phyloP scores from a whole-genome alignment of 257 asterid species.

The Verbascum thapsus region DNA sequence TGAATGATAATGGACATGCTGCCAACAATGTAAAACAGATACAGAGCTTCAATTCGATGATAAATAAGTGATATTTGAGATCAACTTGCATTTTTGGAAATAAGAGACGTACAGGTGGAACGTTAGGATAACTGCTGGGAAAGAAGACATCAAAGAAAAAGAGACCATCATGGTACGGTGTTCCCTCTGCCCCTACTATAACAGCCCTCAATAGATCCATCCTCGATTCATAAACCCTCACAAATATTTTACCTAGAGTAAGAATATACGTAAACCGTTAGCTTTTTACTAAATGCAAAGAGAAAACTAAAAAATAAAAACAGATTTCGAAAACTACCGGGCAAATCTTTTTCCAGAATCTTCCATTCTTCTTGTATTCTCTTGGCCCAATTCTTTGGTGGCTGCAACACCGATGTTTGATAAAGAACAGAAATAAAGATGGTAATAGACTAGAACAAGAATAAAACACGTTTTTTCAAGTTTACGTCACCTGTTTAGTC shows the following conservation, averaged over 20 bases:
- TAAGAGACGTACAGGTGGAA: conserved; percentile 76
- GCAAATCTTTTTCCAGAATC: conserved; percentile 83
- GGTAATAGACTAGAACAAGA: conserved; percentile 11
- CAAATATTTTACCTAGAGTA: conserved; percentile 65
- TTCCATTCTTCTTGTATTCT: conserved; percentile 94
- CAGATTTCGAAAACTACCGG: conserved; percentile 48
- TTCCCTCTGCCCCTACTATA: conserved; percentile 96
- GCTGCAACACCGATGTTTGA: conserved; percentile 43
- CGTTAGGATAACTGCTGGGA: conserved; percentile 74
- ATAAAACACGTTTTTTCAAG: background rate
- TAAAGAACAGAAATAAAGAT: conserved; percentile 7
- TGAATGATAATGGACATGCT: conserved; percentile 86
- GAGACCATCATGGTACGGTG: conserved; percentile 97
- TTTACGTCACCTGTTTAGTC: conserved; percentile 47
- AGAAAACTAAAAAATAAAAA: conserved; percentile 6
- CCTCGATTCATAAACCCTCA: conserved; percentile 82
- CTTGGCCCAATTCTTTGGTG: conserved; percentile 77
- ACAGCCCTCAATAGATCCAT: conserved; percentile 96
- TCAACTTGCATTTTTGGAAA: conserved; percentile 8
- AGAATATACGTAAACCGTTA: conserved; percentile 16
- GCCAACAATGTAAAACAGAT: conserved; percentile 30
- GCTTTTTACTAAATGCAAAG: background rate
- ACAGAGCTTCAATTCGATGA: conserved; percentile 4
- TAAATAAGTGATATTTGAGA: conserved; percentile 9
- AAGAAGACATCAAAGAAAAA: conserved; percentile 88